Percentiles rank a stretch among this genome's conserved stretches.
These are phyloP conservation scores for Monilinia fructigena DNA, from an alignment of 2,329 filamentous ascomycete species.

Conservation along the genomic window DNA sequence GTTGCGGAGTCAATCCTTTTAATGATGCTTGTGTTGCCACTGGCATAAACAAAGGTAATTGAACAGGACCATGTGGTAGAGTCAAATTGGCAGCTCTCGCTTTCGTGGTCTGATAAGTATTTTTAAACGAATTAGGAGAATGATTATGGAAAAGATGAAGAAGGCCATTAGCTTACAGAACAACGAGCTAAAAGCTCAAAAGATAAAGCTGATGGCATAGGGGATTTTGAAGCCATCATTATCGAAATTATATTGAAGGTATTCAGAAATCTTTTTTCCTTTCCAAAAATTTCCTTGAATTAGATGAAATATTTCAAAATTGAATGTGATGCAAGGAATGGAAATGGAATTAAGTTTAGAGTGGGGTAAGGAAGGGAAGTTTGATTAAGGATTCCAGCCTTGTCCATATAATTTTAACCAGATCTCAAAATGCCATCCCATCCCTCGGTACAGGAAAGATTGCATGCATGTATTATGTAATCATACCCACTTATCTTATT, in stretches of 20 bases:
- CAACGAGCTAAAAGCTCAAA: slow-evolving; percentile 78
- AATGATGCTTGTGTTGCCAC: slow-evolving; percentile 95
- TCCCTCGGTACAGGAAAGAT: too few species aligned
- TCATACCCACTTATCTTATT: too few species aligned
- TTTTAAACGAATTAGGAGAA: slow-evolving; percentile 17
- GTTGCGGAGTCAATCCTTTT: slow-evolving; percentile 89
- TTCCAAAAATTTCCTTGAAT: background rate
- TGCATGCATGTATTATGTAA: too few species aligned
- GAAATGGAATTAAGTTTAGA: too few species aligned
- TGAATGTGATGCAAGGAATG: too few species aligned
- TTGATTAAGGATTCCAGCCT: too few species aligned
- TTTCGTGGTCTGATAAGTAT: slow-evolving; percentile 71
- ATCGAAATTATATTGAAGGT: background rate
- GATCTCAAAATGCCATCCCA: too few species aligned
- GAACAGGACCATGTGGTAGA: slow-evolving; percentile 87
- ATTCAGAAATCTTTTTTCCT: background rate
- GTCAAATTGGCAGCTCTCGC: slow-evolving; percentile 85
- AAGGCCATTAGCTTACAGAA: slow-evolving; percentile 58
- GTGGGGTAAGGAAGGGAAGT: too few species aligned
- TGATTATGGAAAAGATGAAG: slow-evolving; percentile 7
- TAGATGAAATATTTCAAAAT: background rate
- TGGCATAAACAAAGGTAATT: slow-evolving; percentile 95
- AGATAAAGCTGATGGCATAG: slow-evolving; percentile 64
- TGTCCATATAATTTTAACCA: too few species aligned
- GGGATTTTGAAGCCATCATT: slow-evolving; percentile 25